Base-by-base conservation (phyloP, 164 flowering plant species). In the Magnolia kwangsiensis region DNA sequence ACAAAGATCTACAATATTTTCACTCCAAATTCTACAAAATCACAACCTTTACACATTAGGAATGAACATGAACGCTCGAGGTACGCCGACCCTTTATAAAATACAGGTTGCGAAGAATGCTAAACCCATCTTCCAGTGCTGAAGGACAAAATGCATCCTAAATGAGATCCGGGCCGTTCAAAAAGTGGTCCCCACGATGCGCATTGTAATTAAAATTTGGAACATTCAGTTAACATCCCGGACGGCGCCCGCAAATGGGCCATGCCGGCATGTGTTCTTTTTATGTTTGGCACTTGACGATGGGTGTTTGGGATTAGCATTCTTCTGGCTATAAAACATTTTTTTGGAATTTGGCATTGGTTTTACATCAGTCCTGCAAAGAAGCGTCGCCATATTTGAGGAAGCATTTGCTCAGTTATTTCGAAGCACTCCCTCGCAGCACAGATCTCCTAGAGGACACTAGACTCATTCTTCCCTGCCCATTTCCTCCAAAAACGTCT, bases 391-490 rank as follows among this genome's bases (percentile, higher is more conserved):
- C 24, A 19, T 64, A 11, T 67, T 24, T 8, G 45, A 67, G 55
- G 20, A 49, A 37, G 72, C 51, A 37, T 18, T 69, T 19, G 8
- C 21, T 37, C 51, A 49, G 10, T 75, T 67, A 23, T 8, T 71
- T 61, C 65, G 74, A 75, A 50, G 74, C 74, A 71, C 77, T 50
- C 50, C 75, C 76, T 50, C 80, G 81, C 58, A 84, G 64, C 19
- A 67, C 61, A 21, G 83, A 83, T 78, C 75, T 77, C 67, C 79
- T 78, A 49, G 59, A 74, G 14, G 78, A 19, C 20, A 71, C 23
- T 7, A 75, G 10, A 71, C 67, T 76, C 50, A 16, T 7, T 70
- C 77, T 79, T 49, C 66, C 81, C 63, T 58, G 9, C 63, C 75
- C 77, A 55, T 65, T 78, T 73, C 76, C 78, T 27, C 58, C 75